Evolutionary conservation across 2,329 filamentous ascomycete genomes (phyloP), one percentile per base, ranked within the genome.

Genomic region (Teratosphaeria pseudoeucalypti): DNA sequence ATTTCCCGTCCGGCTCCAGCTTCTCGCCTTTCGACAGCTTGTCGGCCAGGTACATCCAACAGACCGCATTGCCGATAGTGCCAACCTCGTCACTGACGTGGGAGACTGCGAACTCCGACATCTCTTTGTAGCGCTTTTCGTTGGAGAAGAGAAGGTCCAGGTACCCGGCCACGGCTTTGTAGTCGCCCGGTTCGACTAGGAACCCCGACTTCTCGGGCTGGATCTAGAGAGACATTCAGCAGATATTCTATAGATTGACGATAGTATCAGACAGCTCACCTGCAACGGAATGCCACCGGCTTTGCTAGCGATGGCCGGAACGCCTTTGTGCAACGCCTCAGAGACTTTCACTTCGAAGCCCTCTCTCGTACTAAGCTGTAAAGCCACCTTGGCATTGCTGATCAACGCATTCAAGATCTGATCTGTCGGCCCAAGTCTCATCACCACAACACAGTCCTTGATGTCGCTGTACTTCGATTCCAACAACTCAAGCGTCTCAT

Each of bases 311-410:
- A 94, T 90, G 67, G 91, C 82, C 1, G 89, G 89, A 2, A 87
- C 83, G 14, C 89, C 89, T 53, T 90, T 89, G 69, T 92, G 89
- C 26, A 92, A 78, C 1, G 88, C 89, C 73, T 94, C 90, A 0
- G 87, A 90, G 5, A 94, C 88, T 74, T 94, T 94, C 66, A 94
- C 86, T 73, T 94, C 89, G 66, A 94, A 94, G 0, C 89, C 89
- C 70, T 94, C 89, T 39, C 88, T 83, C 0, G 86, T 91, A 2
- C 88, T 92, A 6, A 94, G 82, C 72, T 94, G 89, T 7, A 94
- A 80, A 0, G 86, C 86, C 7, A 91, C 83, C 59, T 86, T 83
- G 0, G 88, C 85, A 56, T 87, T 86, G 43, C 85, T 84, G 62
- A 94, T 81, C 52, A 94, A 77, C 0, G 85, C 83, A 72, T 94